Evolutionary conservation across 1,139 yeast species (phyloP).

Genomic region (Nakaseomyces sp.): DNA sequence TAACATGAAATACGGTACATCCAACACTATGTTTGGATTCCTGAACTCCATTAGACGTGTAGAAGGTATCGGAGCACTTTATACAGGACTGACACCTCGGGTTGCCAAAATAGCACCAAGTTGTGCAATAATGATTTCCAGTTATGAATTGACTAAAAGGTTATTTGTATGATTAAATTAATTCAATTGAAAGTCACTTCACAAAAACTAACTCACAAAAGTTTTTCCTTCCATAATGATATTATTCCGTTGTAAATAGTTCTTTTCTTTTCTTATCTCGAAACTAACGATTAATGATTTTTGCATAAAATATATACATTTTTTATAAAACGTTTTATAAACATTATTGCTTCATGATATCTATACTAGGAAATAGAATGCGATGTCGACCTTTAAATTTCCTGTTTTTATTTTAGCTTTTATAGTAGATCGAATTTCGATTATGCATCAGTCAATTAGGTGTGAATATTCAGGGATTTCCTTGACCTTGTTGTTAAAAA

Average conservation of each 20-base stretch:
- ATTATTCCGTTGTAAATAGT: neutral
- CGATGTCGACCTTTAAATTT: no score
- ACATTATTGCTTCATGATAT: neutral
- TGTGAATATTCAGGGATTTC: conserved; percentile 47
- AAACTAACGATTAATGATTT: neutral
- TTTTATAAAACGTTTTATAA: neutral
- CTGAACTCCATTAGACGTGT: conserved; percentile 50
- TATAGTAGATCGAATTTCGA: no score
- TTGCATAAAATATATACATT: neutral
- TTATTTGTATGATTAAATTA: conserved; percentile 33
- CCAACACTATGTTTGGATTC: conserved; percentile 50
- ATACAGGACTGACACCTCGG: conserved; percentile 79
- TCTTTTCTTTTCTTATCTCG: neutral
- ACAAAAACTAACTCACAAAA: no score
- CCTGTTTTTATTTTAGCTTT: neutral
- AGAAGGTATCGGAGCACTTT: conserved; percentile 74
- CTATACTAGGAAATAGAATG: no score
- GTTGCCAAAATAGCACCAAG: conserved; percentile 90
- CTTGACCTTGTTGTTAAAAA: conserved; percentile 67
- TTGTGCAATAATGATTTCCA: conserved; percentile 96
- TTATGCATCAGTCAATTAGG: conserved; percentile 26
- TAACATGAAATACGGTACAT: conserved; percentile 9
- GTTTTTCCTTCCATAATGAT: no score
- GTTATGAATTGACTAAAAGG: conserved; percentile 82
- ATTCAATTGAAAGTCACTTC: neutral